phyloP scores from a whole-genome alignment of 169 alveolate genomes.

The Babesia divergens region DNA sequence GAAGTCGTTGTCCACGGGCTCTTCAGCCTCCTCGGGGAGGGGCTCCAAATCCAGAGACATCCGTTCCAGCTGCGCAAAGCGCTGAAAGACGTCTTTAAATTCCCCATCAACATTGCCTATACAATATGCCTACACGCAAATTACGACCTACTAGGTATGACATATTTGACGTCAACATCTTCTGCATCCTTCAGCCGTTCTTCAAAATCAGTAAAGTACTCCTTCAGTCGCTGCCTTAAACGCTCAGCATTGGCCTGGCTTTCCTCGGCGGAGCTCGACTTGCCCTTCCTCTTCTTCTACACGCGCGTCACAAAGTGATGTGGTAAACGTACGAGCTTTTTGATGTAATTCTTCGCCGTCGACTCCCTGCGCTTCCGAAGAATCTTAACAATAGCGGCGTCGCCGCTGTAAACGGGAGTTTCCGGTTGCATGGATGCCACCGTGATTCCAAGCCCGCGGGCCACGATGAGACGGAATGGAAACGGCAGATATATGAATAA shows the following conservation, averaged over 20 bases:
- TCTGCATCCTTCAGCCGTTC: slow-evolving; percentile 49
- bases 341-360: slow-evolving; percentile 68
- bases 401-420: background rate
- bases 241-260: slow-evolving; percentile 10
- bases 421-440: slow-evolving; percentile 7
- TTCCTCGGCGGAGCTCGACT: background rate
- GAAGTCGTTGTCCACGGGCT: slow-evolving; percentile 12
- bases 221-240: slow-evolving; percentile 16
- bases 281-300: slow-evolving; percentile 28
- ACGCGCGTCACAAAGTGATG: no score
- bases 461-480: no score
- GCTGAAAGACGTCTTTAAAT: slow-evolving; percentile 42
- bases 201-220: slow-evolving; percentile 36
- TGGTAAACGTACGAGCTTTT: slow-evolving; percentile 53
- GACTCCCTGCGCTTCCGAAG: slow-evolving; percentile 66
- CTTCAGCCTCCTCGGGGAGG: slow-evolving; percentile 29
- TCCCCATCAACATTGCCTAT: slow-evolving; percentile 35
- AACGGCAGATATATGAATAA: no score
- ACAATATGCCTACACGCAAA: background rate
- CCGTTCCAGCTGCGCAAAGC: slow-evolving; percentile 49
- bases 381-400: slow-evolving; percentile 38
- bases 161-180: slow-evolving; percentile 54
- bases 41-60: slow-evolving; percentile 51
- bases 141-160: slow-evolving; percentile 5
- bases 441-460: background rate